Evolutionary conservation across 495 filamentous ascomycete genomes (phyloP).

Genomic region (Xylaria curta): DNA sequence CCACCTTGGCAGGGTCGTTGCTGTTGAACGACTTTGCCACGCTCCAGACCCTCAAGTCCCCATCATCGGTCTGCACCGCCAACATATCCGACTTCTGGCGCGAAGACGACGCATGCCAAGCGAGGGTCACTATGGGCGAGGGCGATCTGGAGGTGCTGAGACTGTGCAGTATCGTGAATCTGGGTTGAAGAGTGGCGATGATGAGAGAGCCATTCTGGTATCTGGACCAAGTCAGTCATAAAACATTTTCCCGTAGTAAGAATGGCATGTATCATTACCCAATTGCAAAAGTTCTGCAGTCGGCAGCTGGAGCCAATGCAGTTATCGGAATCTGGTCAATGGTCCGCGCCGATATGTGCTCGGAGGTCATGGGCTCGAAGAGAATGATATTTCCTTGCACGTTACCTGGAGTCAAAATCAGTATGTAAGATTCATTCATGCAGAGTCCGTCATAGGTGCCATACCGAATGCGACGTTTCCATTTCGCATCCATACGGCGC

Average conservation of each 20-base stretch:
- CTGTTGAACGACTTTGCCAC: slow-evolving; percentile 82
- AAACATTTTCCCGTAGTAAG: slow-evolving; percentile 23
- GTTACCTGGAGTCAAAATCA: slow-evolving; percentile 65
- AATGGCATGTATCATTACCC: slow-evolving; percentile 66
- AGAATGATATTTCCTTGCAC: slow-evolving; percentile 90
- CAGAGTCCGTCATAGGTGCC: slow-evolving; percentile 28
- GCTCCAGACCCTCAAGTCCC: slow-evolving; percentile 96
- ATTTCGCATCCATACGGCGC: slow-evolving; percentile 95
- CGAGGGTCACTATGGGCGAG: slow-evolving; percentile 85
- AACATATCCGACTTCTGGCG: slow-evolving; percentile 99
- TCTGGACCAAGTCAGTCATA: slow-evolving; percentile 54
- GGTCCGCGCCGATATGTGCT: slow-evolving; percentile 90
- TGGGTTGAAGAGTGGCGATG: slow-evolving; percentile 84
- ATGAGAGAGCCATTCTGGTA: slow-evolving; percentile 96
- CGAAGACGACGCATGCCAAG: slow-evolving; percentile 97
- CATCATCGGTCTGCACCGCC: slow-evolving; percentile 88
- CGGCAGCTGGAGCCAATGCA: slow-evolving; percentile 85
- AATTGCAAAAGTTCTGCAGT: slow-evolving; percentile 96
- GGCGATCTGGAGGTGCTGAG: slow-evolving; percentile 81
- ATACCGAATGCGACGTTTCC: slow-evolving; percentile 96
- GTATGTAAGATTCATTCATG: slow-evolving; percentile 26
- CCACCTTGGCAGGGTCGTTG: slow-evolving; percentile 80
- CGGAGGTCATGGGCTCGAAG: slow-evolving; percentile 91
- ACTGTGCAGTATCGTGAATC: slow-evolving; percentile 94
- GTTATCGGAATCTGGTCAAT: slow-evolving; percentile 92